Evolutionary conservation across 441 rosid species (phyloP).

Genomic region (Erysimum pusillum): DNA sequence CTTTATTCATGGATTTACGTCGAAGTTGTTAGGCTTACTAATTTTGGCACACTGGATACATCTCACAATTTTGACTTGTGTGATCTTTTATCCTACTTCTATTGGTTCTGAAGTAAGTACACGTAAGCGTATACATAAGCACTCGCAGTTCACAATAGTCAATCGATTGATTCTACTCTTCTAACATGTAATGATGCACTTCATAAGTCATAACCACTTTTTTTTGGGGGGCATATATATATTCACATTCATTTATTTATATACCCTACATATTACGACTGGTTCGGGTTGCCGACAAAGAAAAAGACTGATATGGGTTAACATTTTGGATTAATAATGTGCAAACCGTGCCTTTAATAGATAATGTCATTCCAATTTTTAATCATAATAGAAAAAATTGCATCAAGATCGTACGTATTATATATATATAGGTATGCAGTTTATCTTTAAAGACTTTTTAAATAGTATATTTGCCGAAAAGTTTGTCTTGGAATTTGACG

Average conservation of each 20-base stretch:
- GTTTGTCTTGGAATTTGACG: slow-evolving; percentile 31
- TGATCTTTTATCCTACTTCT: slow-evolving; percentile 27
- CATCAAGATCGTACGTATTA: not conserved
- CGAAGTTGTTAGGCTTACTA: slow-evolving; percentile 24
- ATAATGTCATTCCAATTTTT: not conserved
- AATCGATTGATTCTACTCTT: slow-evolving; percentile 19
- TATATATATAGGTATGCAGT: not conserved
- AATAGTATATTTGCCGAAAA: slow-evolving; percentile 20
- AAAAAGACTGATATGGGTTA: not conserved
- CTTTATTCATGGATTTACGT: slow-evolving; percentile 3
- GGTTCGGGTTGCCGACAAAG: slow-evolving; percentile 1
- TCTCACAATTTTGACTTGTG: slow-evolving; percentile 29
- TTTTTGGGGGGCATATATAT: not conserved
- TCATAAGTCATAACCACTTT: slow-evolving; percentile 4
- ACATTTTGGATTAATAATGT: not conserved
- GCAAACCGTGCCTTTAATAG: not conserved
- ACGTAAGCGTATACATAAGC: slow-evolving; percentile 28
- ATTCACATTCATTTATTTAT: not conserved
- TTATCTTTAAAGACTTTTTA: not conserved
- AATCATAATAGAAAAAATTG: not conserved
- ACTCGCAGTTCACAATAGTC: slow-evolving; percentile 12
- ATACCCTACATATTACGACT: not conserved
- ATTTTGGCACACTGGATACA: slow-evolving; percentile 22
- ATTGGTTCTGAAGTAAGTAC: slow-evolving; percentile 26
- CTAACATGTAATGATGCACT: slow-evolving; percentile 12